Conservation (phyloP, 2,329 filamentous ascomycete species). For the Penicillium hordei region DNA sequence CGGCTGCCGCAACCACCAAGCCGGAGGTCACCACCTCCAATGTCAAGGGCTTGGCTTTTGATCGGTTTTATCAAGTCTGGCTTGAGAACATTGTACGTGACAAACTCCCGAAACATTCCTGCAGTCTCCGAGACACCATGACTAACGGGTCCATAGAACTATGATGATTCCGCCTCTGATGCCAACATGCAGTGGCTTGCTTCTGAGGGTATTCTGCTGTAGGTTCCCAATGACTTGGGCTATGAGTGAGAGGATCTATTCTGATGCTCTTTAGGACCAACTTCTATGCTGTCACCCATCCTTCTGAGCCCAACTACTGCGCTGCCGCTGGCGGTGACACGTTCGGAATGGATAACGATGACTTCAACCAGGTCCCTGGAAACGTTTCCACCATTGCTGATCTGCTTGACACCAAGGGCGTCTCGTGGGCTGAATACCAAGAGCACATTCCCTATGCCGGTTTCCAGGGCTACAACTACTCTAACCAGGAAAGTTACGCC, state of each 20-base stretch:
- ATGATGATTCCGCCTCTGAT: conserved; percentile 62
- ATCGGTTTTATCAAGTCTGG: conserved; percentile 72
- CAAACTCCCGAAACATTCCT: neutral
- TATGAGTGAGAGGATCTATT: neutral
- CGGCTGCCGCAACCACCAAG: conserved; percentile 55
- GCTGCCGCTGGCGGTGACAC: conserved; percentile 68
- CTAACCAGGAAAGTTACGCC: conserved; percentile 63
- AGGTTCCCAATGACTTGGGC: neutral
- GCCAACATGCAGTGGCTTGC: conserved; percentile 36
- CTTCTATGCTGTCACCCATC: conserved; percentile 66
- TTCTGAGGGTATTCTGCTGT: conserved; percentile 58
- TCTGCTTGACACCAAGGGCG: conserved; percentile 63
- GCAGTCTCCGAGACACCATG: neutral
- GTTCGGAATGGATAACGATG: conserved; percentile 70
- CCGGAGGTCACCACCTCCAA: conserved; percentile 61
- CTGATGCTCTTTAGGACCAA: conserved; percentile 38
- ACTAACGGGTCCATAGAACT: conserved; percentile 46
- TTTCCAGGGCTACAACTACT: conserved; percentile 63
- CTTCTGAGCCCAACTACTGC: conserved; percentile 74
- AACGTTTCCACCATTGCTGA: conserved; percentile 70
- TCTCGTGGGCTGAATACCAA: conserved; percentile 72
- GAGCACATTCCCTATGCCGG: conserved; percentile 76
- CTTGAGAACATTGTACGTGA: conserved; percentile 67
- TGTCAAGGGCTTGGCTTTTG: conserved; percentile 70
- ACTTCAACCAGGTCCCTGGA: conserved; percentile 57